Evolutionary conservation across 2,329 filamentous ascomycete genomes (phyloP), one percentile per base, ranked within the genome.

Genomic region (Verticillium nonalfalfae): DNA sequence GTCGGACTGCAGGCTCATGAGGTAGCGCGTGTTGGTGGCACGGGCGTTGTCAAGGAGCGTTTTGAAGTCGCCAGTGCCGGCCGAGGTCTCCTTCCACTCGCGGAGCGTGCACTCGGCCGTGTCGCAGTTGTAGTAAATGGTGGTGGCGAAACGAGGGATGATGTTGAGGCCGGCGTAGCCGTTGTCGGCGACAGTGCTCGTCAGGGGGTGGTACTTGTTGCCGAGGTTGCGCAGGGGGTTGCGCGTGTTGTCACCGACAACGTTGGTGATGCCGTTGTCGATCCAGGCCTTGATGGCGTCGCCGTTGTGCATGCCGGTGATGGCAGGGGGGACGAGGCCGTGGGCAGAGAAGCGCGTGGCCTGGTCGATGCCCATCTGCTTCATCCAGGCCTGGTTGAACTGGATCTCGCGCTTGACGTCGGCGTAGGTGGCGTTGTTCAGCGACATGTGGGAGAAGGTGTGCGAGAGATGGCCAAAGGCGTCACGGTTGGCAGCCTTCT

Each of bases 51-150:
- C 70, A 7, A 88, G 73, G 5, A 88, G 76, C 65, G 80, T 74
- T 4, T 75, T 71, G 65, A 85, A 86, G 54, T 73, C 75, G 4
- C 85, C 84, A n/a, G 71, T 74, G 54, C 83, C 83, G 31, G 70
- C 78, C 4, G 83, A 84, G 1, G 84, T 87, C 60, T 82, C 76
- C 58, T 84, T 84, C 85, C 85, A 88, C 69, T 88, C 85, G 57
- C 79, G 72, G 18, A 81, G 69, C 0, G 84, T 87, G 69, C 85
- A 88, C 26, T 72, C 75, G 2, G 82, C 76, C 15, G 78, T 78
- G 68, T 85, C 80, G 70, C 85, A 87, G 73, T 88, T 86, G 76
- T 85, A 88, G 74, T 87, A 88, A 63, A 88, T 87, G 52, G 82
- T 80, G 3, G 83, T 84, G 1, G 85, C 81, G 80, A 81, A 88